These are phyloP conservation scores for Aleurites moluccanus DNA, from an alignment of 441 rosid genomes.

Conservation along the genomic window DNA sequence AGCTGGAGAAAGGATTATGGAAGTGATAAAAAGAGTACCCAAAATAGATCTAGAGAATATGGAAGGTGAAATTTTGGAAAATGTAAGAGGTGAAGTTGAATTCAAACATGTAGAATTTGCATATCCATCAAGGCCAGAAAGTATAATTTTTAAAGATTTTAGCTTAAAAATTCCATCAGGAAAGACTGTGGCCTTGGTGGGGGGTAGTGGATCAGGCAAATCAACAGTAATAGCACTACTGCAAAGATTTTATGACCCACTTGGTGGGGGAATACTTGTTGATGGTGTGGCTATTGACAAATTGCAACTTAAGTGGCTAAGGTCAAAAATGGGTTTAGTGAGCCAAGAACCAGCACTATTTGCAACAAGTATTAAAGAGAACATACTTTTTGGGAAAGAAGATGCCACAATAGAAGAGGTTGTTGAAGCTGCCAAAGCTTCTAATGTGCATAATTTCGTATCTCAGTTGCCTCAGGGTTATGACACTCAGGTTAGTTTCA, in stretches of 20 bases:
- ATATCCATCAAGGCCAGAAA: constrained; percentile 75
- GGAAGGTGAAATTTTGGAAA: constrained; percentile 45
- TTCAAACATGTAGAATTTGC: constrained; percentile 54
- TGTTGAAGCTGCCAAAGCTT: constrained; percentile 65
- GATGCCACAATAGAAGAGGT: constrained; percentile 61
- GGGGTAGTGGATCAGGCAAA: constrained; percentile 86
- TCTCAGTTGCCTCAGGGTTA: constrained; percentile 57
- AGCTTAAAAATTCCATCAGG: constrained; percentile 62
- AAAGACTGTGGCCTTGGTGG: constrained; percentile 67
- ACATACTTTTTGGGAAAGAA: constrained; percentile 81
- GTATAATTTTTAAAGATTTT: constrained; percentile 48
- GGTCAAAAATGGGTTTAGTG: constrained; percentile 81
- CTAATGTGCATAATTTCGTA: constrained; percentile 77
- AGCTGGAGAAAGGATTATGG: constrained; percentile 60
- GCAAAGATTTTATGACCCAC: constrained; percentile 79
- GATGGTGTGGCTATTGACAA: constrained; percentile 58
- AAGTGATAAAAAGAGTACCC: constrained; percentile 67
- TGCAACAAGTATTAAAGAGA: constrained; percentile 73
- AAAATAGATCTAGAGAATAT: constrained; percentile 57
- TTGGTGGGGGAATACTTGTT: constrained; percentile 58
- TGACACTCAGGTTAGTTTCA: constrained; percentile 63
- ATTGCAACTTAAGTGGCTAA: constrained; percentile 69
- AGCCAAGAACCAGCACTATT: constrained; percentile 87
- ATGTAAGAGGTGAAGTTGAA: constrained; percentile 56
- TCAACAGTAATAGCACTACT: constrained; percentile 73